Evolutionary conservation across 768 basidiomycete genomes (phyloP), one percentile per base, ranked within the genome.

Genomic region (Leccinum subgranulosum): DNA sequence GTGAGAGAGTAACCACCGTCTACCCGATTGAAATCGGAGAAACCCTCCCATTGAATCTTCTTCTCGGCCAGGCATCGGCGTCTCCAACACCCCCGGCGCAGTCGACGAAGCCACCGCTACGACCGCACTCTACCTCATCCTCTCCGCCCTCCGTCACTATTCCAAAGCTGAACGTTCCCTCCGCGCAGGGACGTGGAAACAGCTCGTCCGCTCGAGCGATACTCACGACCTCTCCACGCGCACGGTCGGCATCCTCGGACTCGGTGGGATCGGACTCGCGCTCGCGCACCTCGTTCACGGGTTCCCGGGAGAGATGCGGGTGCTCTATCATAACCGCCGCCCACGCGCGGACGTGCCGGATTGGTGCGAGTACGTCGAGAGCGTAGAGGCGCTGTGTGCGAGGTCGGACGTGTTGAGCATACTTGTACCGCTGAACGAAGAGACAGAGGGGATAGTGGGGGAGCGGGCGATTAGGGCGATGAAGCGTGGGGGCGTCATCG

Each of bases 81-180:
- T 31, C 25, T 93, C 94, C 10, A 94, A 95, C 69, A 94, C 92
- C 1, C 92, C 94, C 1, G 85, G 87, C 12, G 90, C 91, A 4
- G 94, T 96, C 50, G 86, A 94, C 72, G 90, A 94, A 62, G 92
- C 87, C 11, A 94, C 93, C 1, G 94, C 94, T 0, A 94, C 92
- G 1, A 92, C 91, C 0, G 92, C 89, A 0, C 75, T 94, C 29
- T 94, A 88, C 70, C 84, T 96, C 50, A 72, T 95, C 61, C 81
- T 95, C 63, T 87, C 91, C 17, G 81, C 87, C 36, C 69, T 91
- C 45, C 85, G 91, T 43, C 86, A 90, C 60, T 94, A 82, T 69
- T 80, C 88, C 12, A 69, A 79, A 49, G 81, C 81, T 2, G 90
- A 93, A 69, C 73, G 75, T 11, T 75, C 74, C 54, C 62, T 76